Base-by-base conservation (phyloP, 306 rosid genomes). In the Quercus aquifolioides region DNA sequence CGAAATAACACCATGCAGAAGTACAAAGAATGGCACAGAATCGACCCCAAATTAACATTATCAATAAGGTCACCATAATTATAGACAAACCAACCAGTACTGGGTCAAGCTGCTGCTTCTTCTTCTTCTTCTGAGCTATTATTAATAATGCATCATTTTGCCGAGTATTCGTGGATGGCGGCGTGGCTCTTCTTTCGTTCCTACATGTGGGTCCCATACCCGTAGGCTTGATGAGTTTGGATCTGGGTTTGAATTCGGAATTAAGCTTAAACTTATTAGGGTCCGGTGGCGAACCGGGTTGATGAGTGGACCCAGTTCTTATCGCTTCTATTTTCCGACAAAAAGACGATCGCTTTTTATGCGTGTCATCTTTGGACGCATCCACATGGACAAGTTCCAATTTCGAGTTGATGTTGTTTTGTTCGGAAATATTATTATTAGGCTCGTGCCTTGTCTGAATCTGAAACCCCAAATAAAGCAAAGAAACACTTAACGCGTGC, bases 11-110 rank as follows among this genome's bases (percentile, higher is more conserved):
- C 95, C 93, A 92, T 11, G 87, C 90, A 12, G 90, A 86, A 73
- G 95, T 92, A 68, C 90, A 89, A 3, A 90, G 83, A 15, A 92
- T 85, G 6, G 97, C 97, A 74, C 90, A 89, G 8, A 90, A 20
- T 57, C 95, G 88, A 57, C 97, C 97, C 90, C 93, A 90, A 15
- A 89, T 3, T 38, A 86, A 5, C 90, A 85, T 80, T 19, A 90
- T 85, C 7, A 87, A 59, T 73, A 92, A 73, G 1, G 90, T 92
- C 46, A 90, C 91, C 76, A 73, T 52, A 5, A 92, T 56, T 1
- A 86, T 74, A 3, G 92, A 87, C 85, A 90, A 69, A 10, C 92
- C 97, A 8, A 87, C 83, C 10, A 38, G 46, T 38, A 85, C 28
- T 23, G 87, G 31, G 71, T 79, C 90, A 81, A 63, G 68, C 2